Percentiles rank a stretch among this genome's conserved stretches.
These are phyloP conservation scores for Tetramitus jugosus DNA, from an alignment of 208 protist species.

Conservation along the genomic window DNA sequence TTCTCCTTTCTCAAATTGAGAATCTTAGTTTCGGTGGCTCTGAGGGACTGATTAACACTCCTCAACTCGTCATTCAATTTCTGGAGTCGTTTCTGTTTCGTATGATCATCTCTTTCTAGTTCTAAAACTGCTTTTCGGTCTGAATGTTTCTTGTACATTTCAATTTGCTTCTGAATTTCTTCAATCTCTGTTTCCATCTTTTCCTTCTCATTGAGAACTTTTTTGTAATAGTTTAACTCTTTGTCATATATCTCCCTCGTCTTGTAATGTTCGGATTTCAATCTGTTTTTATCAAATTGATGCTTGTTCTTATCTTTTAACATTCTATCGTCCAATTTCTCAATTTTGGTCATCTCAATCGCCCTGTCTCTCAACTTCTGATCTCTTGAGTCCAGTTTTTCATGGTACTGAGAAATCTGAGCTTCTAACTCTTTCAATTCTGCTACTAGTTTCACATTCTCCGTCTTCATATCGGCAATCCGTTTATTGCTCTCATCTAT, in stretches of 20 bases:
- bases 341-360: slow-evolving; percentile 21
- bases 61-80: neutral
- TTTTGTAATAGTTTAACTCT: slow-evolving; percentile 13
- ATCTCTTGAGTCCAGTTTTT: slow-evolving; percentile 12
- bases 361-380: slow-evolving; percentile 7
- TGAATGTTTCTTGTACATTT: neutral
- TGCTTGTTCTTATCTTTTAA: slow-evolving; percentile 2
- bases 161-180: neutral
- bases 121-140: slow-evolving; percentile 6
- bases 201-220: slow-evolving; percentile 11
- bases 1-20: neutral
- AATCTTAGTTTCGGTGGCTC: neutral
- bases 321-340: slow-evolving; percentile 15
- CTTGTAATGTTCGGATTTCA: slow-evolving; percentile 12
- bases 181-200: neutral
- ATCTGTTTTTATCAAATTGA: slow-evolving; percentile 23
- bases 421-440: neutral
- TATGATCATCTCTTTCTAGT: neutral
- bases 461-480: neutral
- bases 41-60: too few species aligned
- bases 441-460: neutral
- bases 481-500: neutral
- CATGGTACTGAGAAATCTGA: neutral
- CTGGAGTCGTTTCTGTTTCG: too few species aligned
- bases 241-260: slow-evolving; percentile 11